Evolutionary conservation across 768 basidiomycete genomes (phyloP), one percentile per base, ranked within the genome.

Genomic region (Grammothele lineata): DNA sequence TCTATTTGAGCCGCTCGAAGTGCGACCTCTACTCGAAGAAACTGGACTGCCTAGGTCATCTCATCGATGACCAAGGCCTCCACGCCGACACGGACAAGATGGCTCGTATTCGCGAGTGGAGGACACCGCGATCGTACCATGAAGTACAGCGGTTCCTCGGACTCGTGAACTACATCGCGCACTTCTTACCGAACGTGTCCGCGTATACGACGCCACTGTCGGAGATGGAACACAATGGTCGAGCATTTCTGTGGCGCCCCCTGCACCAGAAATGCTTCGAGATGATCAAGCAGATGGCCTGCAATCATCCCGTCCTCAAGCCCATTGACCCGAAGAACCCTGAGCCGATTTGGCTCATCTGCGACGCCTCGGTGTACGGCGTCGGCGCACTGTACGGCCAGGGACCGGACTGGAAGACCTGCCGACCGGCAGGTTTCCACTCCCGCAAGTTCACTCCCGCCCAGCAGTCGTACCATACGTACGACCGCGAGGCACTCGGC

Each of bases 141-240:
- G 67, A 72, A 6, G 55, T 75, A 1, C 68, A 70, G 36, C 24
- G 56, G 17, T 75, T 75, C 36, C 49, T 73, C 1, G 71, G 73
- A 15, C 57, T 74, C 0, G 62, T 72, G 0, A 57, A 72, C 21
- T 74, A 73, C 44, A 32, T 74, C 1, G 60, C 57, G 2, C 61
- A 61, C 6, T 70, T 68, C 48, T 54, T 73, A 43, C 67, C 69
- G 0, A 59, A 70, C 39, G 48, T 71, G 1, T 58, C 67, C 0
- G 43, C 59, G 1, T 71, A 61, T 33, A 68, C 63, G 0, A 51
- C 54, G 2, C 68, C 67, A 2, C 43, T 76, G 9, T 43, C 62
- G 5, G 43, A 45, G 0, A 66, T 70, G 42, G 43, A 37, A 0
- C 37, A 43, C 17, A 68, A 71, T 50, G 62, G 60, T 0, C 51